Evolutionary conservation across 1,284 basidiomycete species (phyloP).

Genomic region (Fomitiporia mediterranea): DNA sequence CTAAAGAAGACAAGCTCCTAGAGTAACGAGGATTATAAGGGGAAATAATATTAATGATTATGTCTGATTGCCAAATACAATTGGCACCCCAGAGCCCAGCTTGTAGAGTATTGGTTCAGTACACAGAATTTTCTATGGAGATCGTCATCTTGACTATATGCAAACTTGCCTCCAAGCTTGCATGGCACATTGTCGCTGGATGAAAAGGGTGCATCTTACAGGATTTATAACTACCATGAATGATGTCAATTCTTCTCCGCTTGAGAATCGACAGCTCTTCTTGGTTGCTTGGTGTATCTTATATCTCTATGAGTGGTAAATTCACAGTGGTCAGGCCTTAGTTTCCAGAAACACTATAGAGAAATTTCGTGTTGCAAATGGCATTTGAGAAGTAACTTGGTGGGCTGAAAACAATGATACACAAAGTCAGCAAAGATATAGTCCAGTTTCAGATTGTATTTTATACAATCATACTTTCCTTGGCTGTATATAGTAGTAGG

Average conservation of each 20-base stretch:
- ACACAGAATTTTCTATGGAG: no score
- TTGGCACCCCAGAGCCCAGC: no score
- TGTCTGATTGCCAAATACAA: no score
- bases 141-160: no score
- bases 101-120: no score
- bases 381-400: constrained; percentile 61
- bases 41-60: no score
- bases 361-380: constrained; percentile 60
- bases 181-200: no score
- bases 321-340: constrained; percentile 53
- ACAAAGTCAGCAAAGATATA: constrained; percentile 51
- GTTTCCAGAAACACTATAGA: constrained; percentile 6
- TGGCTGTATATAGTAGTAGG: constrained; percentile 23
- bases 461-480: not conserved
- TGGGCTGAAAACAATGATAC: constrained; percentile 72
- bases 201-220: no score
- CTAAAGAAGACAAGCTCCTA: no score
- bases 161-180: no score
- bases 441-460: not conserved
- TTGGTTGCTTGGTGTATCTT: constrained; percentile 71
- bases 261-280: constrained; percentile 21
- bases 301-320: constrained; percentile 84
- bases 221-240: not conserved
- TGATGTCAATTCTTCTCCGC: not conserved
- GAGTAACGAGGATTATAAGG: no score